phyloP scores from a whole-genome alignment of 345 rosid genomes.

The Mercurialis annua region DNA sequence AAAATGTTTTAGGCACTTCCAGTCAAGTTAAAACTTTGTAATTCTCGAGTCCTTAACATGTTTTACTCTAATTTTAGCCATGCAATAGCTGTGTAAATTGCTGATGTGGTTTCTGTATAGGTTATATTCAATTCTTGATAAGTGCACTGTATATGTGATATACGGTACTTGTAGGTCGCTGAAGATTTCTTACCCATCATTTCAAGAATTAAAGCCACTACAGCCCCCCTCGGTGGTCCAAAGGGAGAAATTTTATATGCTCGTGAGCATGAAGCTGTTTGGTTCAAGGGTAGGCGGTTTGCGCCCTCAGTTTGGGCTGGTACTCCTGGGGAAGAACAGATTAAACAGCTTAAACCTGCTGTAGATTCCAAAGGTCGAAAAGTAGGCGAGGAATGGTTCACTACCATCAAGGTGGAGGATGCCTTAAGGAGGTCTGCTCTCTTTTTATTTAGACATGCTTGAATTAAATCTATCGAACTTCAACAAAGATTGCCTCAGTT shows the following conservation, averaged over 20 bases:
- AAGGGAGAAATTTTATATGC: constrained; percentile 85
- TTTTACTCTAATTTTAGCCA: background rate
- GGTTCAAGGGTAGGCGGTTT: constrained; percentile 92
- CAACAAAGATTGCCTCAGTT: background rate
- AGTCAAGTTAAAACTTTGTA: background rate
- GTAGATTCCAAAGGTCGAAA: constrained; percentile 87
- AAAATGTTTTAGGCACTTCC: background rate
- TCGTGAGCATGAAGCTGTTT: constrained; percentile 87
- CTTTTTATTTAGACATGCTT: background rate
- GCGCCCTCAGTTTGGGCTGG: constrained; percentile 81
- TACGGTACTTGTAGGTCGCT: constrained; percentile 45
- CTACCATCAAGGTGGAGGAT: constrained; percentile 70
- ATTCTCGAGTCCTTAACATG: background rate
- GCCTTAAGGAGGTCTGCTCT: constrained; percentile 62
- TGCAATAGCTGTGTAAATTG: background rate
- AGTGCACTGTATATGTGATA: background rate
- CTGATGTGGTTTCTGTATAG: background rate
- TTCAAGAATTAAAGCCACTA: constrained; percentile 71
- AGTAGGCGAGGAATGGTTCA: constrained; percentile 99
- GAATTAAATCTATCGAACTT: background rate
- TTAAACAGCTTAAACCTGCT: constrained; percentile 83
- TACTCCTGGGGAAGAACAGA: constrained; percentile 89
- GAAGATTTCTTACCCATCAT: constrained; percentile 83
- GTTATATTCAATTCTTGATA: background rate
- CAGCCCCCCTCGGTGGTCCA: constrained; percentile 74